Base-by-base conservation (phyloP, 805 yeast genomes). In the Groenewaldozyma salmanticensis region DNA sequence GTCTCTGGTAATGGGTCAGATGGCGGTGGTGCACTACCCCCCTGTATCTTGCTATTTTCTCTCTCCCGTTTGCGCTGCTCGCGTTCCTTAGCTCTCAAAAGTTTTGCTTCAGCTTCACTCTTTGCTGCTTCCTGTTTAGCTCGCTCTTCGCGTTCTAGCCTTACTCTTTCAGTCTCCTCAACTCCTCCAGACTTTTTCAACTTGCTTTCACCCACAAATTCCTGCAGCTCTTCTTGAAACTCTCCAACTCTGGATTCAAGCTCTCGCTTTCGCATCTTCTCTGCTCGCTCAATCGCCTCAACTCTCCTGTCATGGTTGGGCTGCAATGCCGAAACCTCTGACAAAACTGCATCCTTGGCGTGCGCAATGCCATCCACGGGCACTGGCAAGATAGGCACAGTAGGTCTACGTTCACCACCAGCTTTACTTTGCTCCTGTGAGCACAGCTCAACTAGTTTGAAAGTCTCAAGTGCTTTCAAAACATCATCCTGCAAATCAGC, bases 221-320 rank as follows among this genome's bases (percentile, higher is more conserved):
- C 81, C 1, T 79, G 92, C 4, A 90, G 64, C 56, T 90, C 97
- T 44, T 82, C 87, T 56, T 81, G 84, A 54, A 90, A 90, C 40
- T 79, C 80, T 47, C 76, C 80, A 19, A 64, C 57, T 20, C 47
- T 42, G 47, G 77, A 62, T 44, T 72, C 79, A 43, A 73, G 71
- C 54, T 85, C 94, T 49, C 71, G 76, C 52, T 77, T 77, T 53
- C 96, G 71, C 20, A 86, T 55, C 53, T 77, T 77, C 53, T 90
- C 96, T 0, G 96, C 95, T 44, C 75, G 79, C 51, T 77, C 81
- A 27, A 92, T 82, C 0, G 99, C 99, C 50, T 83, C 94, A 1
- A 86, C 67, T 38, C 99, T 70, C 31, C 76, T 67, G 32, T 84
- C 85, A 57, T 87, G 96, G 53, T 92, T 78, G 1, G 97, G 96